Base-by-base conservation (phyloP, 441 rosid species). In the Hypseocharis bilobata region DNA sequence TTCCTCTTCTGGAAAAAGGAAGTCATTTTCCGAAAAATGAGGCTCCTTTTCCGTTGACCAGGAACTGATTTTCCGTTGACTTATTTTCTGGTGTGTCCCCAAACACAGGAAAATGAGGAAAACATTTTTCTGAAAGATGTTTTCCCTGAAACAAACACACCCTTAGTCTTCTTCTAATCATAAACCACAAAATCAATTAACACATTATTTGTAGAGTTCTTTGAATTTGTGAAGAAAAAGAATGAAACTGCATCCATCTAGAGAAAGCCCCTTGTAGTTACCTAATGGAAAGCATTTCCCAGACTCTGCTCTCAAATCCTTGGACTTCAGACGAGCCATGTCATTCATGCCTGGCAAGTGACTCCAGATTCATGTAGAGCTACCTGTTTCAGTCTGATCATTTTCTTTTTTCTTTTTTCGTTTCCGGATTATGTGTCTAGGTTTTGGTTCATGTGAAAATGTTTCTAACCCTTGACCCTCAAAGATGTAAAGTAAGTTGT, bases 171-270 rank as follows among this genome's bases (percentile, higher is more conserved):
- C n/a, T n/a, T n/a, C n/a, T n/a, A n/a, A n/a, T n/a, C n/a, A n/a
- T n/a, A n/a, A n/a, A n/a, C n/a, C n/a, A n/a, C n/a, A n/a, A n/a
- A n/a, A n/a, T n/a, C n/a, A n/a, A n/a, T n/a, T n/a, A n/a, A n/a
- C n/a, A n/a, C n/a, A n/a, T n/a, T n/a, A n/a, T n/a, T n/a, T n/a
- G n/a, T n/a, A n/a, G 27, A 28, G 62, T 72, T 72, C 67, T 72
- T 72, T 10, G 71, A 72, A 65, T 72, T 72, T 22, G 75, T 72
- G 67, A 66, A 72, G 75, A 66, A 67, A 61, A 66, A 40, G 75
- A 55, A 72, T 10, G 71, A 72, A 23, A 71, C 26, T 26, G 28
- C 65, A 29, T 44, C 75, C 0, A n/a, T n/a, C n/a, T n/a, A n/a
- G n/a, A n/a, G n/a, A n/a, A 8, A 66, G 71, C 17, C 62, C 58